These are phyloP conservation scores for Monosporascus sp. DNA, from an alignment of 2,329 filamentous ascomycete genomes.

Conservation along the genomic window DNA sequence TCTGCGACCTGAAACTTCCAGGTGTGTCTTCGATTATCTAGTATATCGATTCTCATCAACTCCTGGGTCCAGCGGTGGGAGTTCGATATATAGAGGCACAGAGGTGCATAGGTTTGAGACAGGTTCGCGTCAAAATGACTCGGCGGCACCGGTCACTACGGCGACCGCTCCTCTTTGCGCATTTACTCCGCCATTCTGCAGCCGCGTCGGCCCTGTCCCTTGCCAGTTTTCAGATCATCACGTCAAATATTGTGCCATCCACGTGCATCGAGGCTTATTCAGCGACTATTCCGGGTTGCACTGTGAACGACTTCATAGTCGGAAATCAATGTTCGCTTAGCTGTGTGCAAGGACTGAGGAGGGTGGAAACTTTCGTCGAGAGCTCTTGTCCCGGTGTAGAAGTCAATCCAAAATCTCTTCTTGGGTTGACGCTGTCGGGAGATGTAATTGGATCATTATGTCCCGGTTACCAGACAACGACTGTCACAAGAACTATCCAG, in stretches of 20 bases:
- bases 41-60: too few relatives aligned
- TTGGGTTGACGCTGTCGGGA: constrained; percentile 19
- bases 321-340: constrained; percentile 17
- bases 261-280: constrained; percentile 22
- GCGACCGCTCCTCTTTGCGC: constrained; percentile 7
- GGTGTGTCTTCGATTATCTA: too few relatives aligned
- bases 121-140: not conserved
- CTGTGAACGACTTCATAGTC: constrained; percentile 16
- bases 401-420: constrained; percentile 15
- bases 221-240: constrained; percentile 21
- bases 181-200: constrained; percentile 13
- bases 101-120: not conserved
- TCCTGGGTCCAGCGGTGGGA: not conserved
- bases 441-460: constrained; percentile 18
- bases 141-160: not conserved
- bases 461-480: constrained; percentile 15
- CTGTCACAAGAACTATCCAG: constrained; percentile 14
- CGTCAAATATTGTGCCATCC: constrained; percentile 17
- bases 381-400: constrained; percentile 14
- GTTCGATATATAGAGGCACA: not conserved
- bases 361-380: constrained; percentile 10
- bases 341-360: constrained; percentile 20
- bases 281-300: constrained; percentile 17
- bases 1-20: too few relatives aligned
- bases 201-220: constrained; percentile 19